Evolutionary conservation across 495 filamentous ascomycete species (phyloP), one percentile per base, ranked within the genome.

Genomic region (Penicillium paxilli): DNA sequence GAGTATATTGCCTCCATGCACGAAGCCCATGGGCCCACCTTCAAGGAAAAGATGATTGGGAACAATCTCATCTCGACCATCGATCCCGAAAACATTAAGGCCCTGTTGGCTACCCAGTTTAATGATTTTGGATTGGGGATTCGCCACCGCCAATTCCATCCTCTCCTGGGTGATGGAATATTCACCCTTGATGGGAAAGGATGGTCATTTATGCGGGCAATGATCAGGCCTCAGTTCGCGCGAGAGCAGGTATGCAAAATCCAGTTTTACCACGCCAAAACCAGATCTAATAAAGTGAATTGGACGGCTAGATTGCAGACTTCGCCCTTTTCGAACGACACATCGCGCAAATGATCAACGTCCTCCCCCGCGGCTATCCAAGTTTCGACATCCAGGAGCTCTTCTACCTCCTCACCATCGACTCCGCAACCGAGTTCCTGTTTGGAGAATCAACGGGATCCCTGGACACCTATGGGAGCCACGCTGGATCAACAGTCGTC

Each of bases 351-450:
- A 28, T 28, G 25, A 28, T 28, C 25, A 28, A 28, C 9, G 25
- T 28, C 25, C 25, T 28, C 25, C 25, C 25, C 25, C 25, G 25
- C 25, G 25, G 9, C 25, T 9, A 28, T 9, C 9, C 25, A 28
- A 28, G 25, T 28, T 28, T 52, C n/a, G 53, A 55, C 21, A 2
- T 55, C 5, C 53, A 49, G 28, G 23, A 37, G 14, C 20, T 55
- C 5, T 55, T 49, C 26, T 55, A 44, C 40, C 30, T 17, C 5
- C 23, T 41, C n/a, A 55, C 53, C 21, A 17, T 55, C 11, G 53
- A 55, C 28, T 42, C 35, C 24, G 53, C 53, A 5, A 49, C 53
- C 8, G 53, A 55, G 23, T 49, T 55, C 6, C 12, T 49, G 1
- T 48, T 55, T 16, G 53, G 53, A 2, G 33, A 55, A 8, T 48